Evolutionary conservation across 306 rosid genomes (phyloP), one percentile per base, ranked within the genome.

Genomic region (Fagus sylvatica): DNA sequence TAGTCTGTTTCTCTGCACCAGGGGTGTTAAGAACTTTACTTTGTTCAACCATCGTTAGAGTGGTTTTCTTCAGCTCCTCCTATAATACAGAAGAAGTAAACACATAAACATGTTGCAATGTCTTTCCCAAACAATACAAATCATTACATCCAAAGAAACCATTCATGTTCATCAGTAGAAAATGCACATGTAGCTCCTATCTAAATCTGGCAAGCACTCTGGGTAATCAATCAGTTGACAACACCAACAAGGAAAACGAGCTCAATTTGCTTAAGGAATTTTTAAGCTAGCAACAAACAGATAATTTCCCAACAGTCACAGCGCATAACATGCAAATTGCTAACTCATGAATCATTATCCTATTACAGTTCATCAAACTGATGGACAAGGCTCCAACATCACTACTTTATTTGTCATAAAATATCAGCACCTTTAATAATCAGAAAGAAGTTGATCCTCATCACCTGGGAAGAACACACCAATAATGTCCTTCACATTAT

Each of bases 1-100:
- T 95, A 36, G 99, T 93, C 83, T 95, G 97, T 76, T 95, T 95
- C 82, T 93, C 96, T 19, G 98, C 98, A 48, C 98, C 98, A 8
- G 99, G 96, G 6, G 97, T 92, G 81, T 92, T 92, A 42, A 95
- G 91, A 69, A 94, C 98, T 75, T 91, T 91, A 82, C 99, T 95
- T 79, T 91, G 96, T 71, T 95, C 98, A 46, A 91, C 99, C 99
- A 95, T 93, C 88, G 90, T 93, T 59, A 91, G 91, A 43, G 97
- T 90, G 49, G 91, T 90, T 68, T 79, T 93, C 88, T 87, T 93
- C 34, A 95, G 89, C 67, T 95, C 99, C 87, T 95, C 99, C 98
- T 95, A 79, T 80, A 64, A 32, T 4, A n/a, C 19, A 40, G 43
- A 39, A 79, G 7, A 49, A 60, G 41, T 56, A 56, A 33, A 22